Percentiles rank a stretch among this genome's conserved stretches.
Conservation (phyloP, 2,329 filamentous ascomycete species). For the Ophiognomonia clavigignenti-juglandacearum region DNA sequence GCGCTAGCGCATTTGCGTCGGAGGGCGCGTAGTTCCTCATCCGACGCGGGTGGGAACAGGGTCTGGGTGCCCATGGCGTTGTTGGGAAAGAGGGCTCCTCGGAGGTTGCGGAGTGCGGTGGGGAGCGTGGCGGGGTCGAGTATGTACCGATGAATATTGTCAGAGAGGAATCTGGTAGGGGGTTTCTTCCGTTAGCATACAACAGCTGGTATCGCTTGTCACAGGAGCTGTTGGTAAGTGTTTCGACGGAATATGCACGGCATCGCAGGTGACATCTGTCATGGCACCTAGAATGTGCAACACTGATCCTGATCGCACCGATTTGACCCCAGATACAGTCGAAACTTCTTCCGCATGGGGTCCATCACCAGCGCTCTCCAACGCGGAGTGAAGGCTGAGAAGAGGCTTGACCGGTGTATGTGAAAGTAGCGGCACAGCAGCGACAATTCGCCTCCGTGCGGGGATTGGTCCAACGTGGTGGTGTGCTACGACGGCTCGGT, state of each 20-base stretch:
- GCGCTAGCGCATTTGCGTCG: conserved; percentile 63
- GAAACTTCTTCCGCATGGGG: conserved; percentile 9
- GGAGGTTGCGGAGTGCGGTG: conserved; percentile 63
- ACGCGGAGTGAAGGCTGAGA: no score
- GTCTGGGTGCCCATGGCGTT: conserved; percentile 66
- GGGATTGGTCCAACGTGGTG: conserved; percentile 6
- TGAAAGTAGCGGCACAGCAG: conserved; percentile 6
- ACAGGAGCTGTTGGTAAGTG: no score
- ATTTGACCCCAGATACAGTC: conserved; percentile 21
- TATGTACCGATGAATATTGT: conserved; percentile 50
- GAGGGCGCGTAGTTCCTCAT: conserved; percentile 56
- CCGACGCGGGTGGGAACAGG: conserved; percentile 54
- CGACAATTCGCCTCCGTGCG: conserved; percentile 5
- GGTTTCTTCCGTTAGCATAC: background rate
- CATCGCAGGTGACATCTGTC: conserved; percentile 19
- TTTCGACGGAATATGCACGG: background rate
- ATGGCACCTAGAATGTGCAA: conserved; percentile 20
- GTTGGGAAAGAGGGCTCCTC: conserved; percentile 80
- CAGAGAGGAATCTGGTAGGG: conserved; percentile 49
- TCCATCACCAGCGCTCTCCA: background rate
- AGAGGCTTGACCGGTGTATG: conserved; percentile 4
- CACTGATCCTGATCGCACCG: background rate
- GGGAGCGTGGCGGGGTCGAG: conserved; percentile 62
- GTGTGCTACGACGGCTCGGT: conserved; percentile 12
- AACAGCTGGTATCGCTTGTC: no score